Evolutionary conservation across 768 basidiomycete genomes (phyloP), one percentile per base, ranked within the genome.

Genomic region (Lepiota venenata): DNA sequence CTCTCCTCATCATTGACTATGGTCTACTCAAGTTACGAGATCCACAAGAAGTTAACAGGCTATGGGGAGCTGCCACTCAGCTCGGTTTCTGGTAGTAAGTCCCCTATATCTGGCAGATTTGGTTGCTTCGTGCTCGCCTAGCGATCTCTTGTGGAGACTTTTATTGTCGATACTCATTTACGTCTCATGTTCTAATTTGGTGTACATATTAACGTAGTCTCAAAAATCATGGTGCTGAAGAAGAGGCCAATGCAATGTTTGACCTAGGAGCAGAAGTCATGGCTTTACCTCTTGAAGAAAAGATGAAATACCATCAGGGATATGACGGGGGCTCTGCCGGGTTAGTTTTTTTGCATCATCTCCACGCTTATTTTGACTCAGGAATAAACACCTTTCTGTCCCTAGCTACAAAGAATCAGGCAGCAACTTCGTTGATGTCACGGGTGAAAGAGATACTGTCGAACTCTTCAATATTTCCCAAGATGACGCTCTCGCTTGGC

Each of bases 31-130:
- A 71, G 39, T 66, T 66, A 0, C 63, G 74, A 0, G 73, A 82
- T 50, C 47, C 60, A 4, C 39, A 57, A 4, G 83, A 85, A 61
- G 72, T 77, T 5, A 71, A 78, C 37, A 71, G 68, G 47, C 73
- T 87, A 1, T 84, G 80, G 79, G 66, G 75, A 44, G 83, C 83
- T 1, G 80, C 77, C 6, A 83, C 79, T 0, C 70, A 76, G 42
- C 70, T 85, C 1, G 83, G 84, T 1, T 86, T 87, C 64, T 87
- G 83, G 81, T 85, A 84, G 81, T 83, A 62, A 63, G 82, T 78
- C 50, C 11, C 25, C 25, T 5, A 25, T 25, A 25, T 25, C 25
- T 25, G 25, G 5, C 5, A 5, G 25, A 2, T 25, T 25, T 25
- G 25, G 25, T 25, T 25, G 25, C 25, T 25, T 25, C 5, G 25